Evolutionary conservation across 148 eudicot species (phyloP).

Genomic region (Nepenthes mirabilis): DNA sequence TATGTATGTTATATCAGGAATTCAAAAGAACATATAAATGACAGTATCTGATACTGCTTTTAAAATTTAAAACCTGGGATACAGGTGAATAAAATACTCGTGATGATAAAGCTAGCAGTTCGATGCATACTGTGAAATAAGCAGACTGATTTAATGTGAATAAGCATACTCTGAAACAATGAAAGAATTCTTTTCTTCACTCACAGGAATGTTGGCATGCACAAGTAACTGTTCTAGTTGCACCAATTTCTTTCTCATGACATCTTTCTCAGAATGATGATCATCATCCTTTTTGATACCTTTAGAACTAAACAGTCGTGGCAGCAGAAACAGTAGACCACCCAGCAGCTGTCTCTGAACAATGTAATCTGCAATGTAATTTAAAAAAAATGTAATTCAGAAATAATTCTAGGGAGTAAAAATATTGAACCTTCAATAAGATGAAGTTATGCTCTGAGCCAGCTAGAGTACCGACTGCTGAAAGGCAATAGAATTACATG

Average conservation of each 20-base stretch:
- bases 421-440: no score
- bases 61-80: no score
- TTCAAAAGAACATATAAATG: no score
- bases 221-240: slow-evolving; percentile 69
- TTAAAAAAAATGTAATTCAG: background rate
- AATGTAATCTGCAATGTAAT: slow-evolving; percentile 50
- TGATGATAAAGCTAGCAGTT: no score
- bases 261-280: slow-evolving; percentile 21
- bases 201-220: slow-evolving; percentile 78
- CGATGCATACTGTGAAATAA: no score
- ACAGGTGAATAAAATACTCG: no score
- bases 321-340: slow-evolving; percentile 77
- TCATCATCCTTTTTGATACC: slow-evolving; percentile 22
- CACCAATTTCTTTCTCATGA: slow-evolving; percentile 30
- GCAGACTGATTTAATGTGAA: no score
- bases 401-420: no score
- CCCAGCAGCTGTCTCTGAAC: slow-evolving; percentile 66
- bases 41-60: no score
- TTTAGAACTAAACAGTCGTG: slow-evolving; percentile 47
- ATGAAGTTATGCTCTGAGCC: background rate
- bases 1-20: no score
- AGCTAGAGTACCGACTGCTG: background rate
- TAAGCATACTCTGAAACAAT: no score
- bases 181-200: slow-evolving; percentile 11
- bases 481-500: no score